These are phyloP conservation scores for Capsicum rhomboideum DNA, from an alignment of 257 asterid genomes.

Conservation along the genomic window DNA sequence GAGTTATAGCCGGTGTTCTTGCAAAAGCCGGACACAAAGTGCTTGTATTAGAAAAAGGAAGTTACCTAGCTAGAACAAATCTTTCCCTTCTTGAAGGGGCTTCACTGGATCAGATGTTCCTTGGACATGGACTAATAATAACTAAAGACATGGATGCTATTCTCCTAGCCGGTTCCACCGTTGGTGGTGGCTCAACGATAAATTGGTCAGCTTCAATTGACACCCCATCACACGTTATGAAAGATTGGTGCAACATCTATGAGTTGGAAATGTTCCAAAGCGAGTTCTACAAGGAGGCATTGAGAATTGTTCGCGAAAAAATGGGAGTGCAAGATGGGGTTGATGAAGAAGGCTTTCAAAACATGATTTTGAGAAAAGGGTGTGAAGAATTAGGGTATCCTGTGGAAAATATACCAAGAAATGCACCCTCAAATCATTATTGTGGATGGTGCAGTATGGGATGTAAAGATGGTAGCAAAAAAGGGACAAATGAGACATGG, in stretches of 20 bases:
- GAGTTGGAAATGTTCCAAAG: conserved; percentile 32
- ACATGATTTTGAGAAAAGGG: conserved; percentile 72
- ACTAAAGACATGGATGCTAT: conserved; percentile 40
- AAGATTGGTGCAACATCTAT: conserved; percentile 51
- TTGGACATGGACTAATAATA: conserved; percentile 45
- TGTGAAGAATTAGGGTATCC: conserved; percentile 60
- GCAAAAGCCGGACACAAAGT: conserved; percentile 80
- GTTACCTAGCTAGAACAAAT: conserved; percentile 36
- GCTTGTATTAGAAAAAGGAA: conserved; percentile 71
- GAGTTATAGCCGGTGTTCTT: conserved; percentile 75
- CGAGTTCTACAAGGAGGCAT: conserved; percentile 23
- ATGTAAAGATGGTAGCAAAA: conserved; percentile 72
- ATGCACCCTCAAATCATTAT: conserved; percentile 55
- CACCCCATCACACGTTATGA: conserved; percentile 58
- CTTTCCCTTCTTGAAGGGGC: conserved; percentile 67
- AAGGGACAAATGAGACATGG: conserved; percentile 72
- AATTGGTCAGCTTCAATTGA: conserved; percentile 83
- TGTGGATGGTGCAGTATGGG: conserved; percentile 89
- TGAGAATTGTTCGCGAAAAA: conserved; percentile 37
- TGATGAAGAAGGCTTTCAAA: conserved; percentile 45
- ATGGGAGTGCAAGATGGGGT: conserved; percentile 56
- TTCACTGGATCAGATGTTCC: conserved; percentile 73
- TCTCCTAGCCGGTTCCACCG: conserved; percentile 75
- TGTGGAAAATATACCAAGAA: conserved; percentile 45
- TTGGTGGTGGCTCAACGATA: conserved; percentile 87